These are phyloP conservation scores for Endocalyx cinctus DNA, from an alignment of 2,329 filamentous ascomycete species.

Conservation along the genomic window DNA sequence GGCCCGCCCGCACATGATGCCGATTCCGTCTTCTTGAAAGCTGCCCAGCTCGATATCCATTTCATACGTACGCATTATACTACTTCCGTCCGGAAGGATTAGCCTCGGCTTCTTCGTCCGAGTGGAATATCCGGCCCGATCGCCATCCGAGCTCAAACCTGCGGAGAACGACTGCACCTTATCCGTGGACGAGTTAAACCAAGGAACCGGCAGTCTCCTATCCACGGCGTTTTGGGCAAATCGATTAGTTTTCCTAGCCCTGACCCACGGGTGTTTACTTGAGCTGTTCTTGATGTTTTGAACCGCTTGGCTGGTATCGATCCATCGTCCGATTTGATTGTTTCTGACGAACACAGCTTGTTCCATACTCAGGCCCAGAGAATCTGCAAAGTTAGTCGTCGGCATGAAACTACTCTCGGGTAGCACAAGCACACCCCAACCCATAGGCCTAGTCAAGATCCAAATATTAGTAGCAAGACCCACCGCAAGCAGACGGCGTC, in stretches of 20 bases:
- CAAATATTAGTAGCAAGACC: conserved; percentile 1
- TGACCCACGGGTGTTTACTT: conserved; percentile 20
- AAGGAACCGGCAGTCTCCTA: no score
- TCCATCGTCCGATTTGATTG: conserved; percentile 17
- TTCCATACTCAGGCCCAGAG: conserved; percentile 23
- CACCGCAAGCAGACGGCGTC: not conserved
- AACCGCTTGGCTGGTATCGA: conserved; percentile 19
- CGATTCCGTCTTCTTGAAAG: conserved; percentile 19
- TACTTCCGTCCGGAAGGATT: conserved; percentile 14
- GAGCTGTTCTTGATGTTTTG: conserved; percentile 20
- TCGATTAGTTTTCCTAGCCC: no score
- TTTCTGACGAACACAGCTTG: conserved; percentile 16
- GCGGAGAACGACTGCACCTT: no score
- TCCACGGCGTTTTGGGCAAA: no score
- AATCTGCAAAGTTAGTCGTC: conserved; percentile 21
- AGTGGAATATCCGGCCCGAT: no score
- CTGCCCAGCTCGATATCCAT: conserved; percentile 44
- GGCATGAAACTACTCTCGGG: conserved; percentile 38
- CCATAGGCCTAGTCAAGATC: conserved; percentile 25
- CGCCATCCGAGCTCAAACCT: no score
- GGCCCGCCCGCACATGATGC: conserved; percentile 27
- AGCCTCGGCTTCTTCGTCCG: no score
- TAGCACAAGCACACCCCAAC: conserved; percentile 47
- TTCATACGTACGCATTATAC: conserved; percentile 44
- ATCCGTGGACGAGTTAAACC: no score